phyloP scores from a whole-genome alignment of 345 rosid species.

The Brassica nigra region DNA sequence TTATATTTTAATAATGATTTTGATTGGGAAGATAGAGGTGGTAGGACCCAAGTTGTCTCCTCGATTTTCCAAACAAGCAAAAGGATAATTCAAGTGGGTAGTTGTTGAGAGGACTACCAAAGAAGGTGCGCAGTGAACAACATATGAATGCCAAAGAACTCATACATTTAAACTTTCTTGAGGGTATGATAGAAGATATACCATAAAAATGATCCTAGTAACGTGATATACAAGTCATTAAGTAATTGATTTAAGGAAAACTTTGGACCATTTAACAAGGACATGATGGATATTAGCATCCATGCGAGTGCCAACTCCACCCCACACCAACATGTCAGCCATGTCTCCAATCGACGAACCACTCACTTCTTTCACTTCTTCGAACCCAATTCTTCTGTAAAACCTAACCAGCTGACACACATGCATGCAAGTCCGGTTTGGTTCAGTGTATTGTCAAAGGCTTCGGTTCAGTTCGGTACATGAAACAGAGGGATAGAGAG shows the following conservation, averaged over 20 bases:
- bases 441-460: background rate
- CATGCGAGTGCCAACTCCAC: constrained; percentile 91
- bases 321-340: constrained; percentile 88
- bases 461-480: constrained; percentile 9
- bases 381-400: constrained; percentile 76
- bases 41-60: background rate
- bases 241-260: constrained; percentile 34
- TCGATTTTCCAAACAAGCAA: background rate
- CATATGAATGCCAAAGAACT: too few species aligned
- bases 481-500: background rate
- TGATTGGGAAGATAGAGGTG: background rate
- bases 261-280: constrained; percentile 70
- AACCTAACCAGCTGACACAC: constrained; percentile 74
- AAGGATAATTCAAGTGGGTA: background rate
- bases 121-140: too few species aligned
- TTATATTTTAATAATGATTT: background rate
- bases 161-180: too few species aligned
- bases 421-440: background rate
- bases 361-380: constrained; percentile 73
- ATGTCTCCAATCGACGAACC: constrained; percentile 76
- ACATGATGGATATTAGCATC: constrained; percentile 75
- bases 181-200: too few species aligned
- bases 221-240: background rate
- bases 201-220: too few species aligned
- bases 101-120: too few species aligned